Evolutionary conservation across 495 filamentous ascomycete genomes (phyloP).

Genomic region (Talaromyces ruber): DNA sequence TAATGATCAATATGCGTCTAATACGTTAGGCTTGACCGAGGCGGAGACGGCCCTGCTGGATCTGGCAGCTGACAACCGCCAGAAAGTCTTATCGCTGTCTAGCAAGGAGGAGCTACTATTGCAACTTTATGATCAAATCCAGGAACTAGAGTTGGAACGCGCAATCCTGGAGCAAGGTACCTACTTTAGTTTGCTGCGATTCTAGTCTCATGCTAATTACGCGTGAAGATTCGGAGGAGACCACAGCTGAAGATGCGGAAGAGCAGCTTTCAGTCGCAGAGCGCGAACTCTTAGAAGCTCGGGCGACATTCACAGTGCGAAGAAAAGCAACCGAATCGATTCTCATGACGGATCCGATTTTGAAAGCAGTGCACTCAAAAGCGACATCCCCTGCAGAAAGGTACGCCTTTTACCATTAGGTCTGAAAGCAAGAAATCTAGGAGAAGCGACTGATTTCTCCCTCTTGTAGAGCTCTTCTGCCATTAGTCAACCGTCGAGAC

Average conservation of each 20-base stretch:
- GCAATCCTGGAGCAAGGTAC: slow-evolving; percentile 52
- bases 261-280: slow-evolving; percentile 47
- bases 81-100: slow-evolving; percentile 46
- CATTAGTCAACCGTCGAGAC: slow-evolving; percentile 60
- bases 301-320: slow-evolving; percentile 57
- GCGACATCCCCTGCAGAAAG: slow-evolving; percentile 58
- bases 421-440: neutral
- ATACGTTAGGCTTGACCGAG: slow-evolving; percentile 20
- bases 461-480: slow-evolving; percentile 49
- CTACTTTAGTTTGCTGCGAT: neutral
- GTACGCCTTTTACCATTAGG: slow-evolving; percentile 27
- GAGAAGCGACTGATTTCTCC: neutral
- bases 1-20: slow-evolving; percentile 15
- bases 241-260: slow-evolving; percentile 33
- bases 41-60: slow-evolving; percentile 29
- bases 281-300: slow-evolving; percentile 57
- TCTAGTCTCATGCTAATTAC: neutral
- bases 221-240: slow-evolving; percentile 12
- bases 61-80: slow-evolving; percentile 31
- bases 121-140: slow-evolving; percentile 58
- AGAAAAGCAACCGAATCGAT: slow-evolving; percentile 58
- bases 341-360: slow-evolving; percentile 59
- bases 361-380: slow-evolving; percentile 68
- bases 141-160: slow-evolving; percentile 62
- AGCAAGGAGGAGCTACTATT: slow-evolving; percentile 54